Conservation (phyloP, 257 asterid genomes). For the Nemophila menziesii region DNA sequence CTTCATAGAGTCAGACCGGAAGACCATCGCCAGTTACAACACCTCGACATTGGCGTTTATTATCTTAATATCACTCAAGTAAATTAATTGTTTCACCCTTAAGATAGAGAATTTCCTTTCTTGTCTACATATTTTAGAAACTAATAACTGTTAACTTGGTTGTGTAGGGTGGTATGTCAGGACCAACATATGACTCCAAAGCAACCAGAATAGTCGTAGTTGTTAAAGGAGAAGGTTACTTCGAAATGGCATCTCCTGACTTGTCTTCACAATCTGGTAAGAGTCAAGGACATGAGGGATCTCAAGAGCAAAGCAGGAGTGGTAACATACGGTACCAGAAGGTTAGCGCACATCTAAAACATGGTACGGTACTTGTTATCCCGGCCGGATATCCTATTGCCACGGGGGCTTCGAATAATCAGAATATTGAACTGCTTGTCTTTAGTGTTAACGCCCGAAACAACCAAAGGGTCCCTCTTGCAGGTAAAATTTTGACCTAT, state of each 20-base stretch:
- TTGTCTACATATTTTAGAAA: neutral
- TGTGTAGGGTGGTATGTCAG: conserved; percentile 37
- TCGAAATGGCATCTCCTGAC: conserved; percentile 45
- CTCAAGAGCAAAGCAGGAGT: conserved; percentile 2
- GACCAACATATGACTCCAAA: conserved; percentile 31
- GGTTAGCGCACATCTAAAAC: conserved; percentile 15
- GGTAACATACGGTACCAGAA: conserved; percentile 12
- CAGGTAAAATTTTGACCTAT: no score
- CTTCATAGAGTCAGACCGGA: conserved; percentile 28
- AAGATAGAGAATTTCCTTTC: no score
- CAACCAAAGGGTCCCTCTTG: conserved; percentile 25
- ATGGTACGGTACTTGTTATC: conserved; percentile 28
- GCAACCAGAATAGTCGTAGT: conserved; percentile 23
- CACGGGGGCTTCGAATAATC: conserved; percentile 21
- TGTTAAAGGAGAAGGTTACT: conserved; percentile 24
- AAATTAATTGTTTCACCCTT: no score
- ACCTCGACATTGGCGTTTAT: conserved; percentile 32
- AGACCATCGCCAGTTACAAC: conserved; percentile 25
- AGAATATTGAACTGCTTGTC: conserved; percentile 19
- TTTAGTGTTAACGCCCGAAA: conserved; percentile 29
- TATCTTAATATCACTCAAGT: conserved; percentile 43
- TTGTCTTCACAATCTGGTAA: conserved; percentile 4
- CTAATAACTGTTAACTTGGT: neutral
- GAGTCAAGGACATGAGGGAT: conserved; percentile 3
- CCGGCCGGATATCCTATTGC: conserved; percentile 36